Conservation (phyloP, 2,329 filamentous ascomycete species). For the Neocatenulostroma microsporum region DNA sequence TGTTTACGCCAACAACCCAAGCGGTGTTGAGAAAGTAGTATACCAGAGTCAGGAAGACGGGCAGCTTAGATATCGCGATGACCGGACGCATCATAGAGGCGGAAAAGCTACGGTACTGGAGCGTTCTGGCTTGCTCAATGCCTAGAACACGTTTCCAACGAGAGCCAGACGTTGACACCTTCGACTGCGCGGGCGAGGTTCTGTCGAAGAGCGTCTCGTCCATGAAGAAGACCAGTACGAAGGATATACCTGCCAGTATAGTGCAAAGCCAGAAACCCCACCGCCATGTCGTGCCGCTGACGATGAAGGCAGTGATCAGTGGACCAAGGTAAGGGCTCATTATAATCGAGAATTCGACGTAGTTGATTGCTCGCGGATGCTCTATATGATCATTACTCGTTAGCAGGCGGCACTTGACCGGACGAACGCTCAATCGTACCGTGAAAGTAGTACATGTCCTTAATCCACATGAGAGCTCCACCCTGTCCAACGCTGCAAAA, state of each 20-base stretch:
- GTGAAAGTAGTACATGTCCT: constrained; percentile 55
- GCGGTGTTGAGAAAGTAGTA: constrained; percentile 33
- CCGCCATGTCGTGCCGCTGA: constrained; percentile 36
- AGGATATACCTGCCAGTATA: constrained; percentile 17
- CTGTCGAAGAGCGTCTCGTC: constrained; percentile 47
- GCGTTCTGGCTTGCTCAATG: constrained; percentile 26
- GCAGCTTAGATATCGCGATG: constrained; percentile 32
- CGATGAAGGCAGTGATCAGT: constrained; percentile 43
- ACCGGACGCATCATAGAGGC: constrained; percentile 29
- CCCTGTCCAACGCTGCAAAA: constrained; percentile 23
- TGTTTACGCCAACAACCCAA: constrained; percentile 20
- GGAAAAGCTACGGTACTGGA: constrained; percentile 27
- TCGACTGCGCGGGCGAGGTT: constrained; percentile 21
- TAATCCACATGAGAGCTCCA: constrained; percentile 39
- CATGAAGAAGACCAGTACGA: constrained; percentile 35
- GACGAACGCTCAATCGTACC: too few species aligned
- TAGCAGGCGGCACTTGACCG: too few species aligned
- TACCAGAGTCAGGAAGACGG: constrained; percentile 29
- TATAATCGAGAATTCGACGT: constrained; percentile 32
- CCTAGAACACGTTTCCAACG: constrained; percentile 29
- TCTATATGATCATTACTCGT: too few species aligned
- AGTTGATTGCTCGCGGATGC: constrained; percentile 33
- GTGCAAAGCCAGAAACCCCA: constrained; percentile 25
- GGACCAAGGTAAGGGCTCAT: constrained; percentile 34
- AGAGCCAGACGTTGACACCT: constrained; percentile 26